phyloP scores from a whole-genome alignment of 2,329 filamentous ascomycete genomes.

The Colletotrichum sp. region DNA sequence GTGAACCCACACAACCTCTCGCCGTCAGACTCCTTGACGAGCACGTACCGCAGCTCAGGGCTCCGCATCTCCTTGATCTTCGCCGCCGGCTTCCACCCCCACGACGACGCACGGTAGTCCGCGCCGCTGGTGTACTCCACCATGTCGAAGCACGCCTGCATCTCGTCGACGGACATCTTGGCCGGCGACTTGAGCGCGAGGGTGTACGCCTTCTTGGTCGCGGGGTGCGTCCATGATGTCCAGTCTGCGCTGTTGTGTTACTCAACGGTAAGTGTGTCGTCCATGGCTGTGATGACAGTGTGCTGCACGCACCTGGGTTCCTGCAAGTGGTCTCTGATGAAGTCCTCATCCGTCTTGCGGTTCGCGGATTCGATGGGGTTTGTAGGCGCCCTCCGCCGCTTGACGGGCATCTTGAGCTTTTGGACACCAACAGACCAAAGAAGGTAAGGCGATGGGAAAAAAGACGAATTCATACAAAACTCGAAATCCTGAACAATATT shows the following conservation, averaged over 20 bases:
- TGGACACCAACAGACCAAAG: not conserved
- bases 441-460: no score
- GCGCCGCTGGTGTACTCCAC: constrained; percentile 67
- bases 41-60: constrained; percentile 70
- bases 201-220: constrained; percentile 42
- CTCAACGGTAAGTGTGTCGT: not conserved
- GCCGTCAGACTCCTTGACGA: constrained; percentile 50
- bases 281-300: not conserved
- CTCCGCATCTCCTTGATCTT: constrained; percentile 75
- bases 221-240: constrained; percentile 57
- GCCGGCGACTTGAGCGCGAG: constrained; percentile 48
- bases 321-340: constrained; percentile 51
- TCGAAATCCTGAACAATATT: not conserved
- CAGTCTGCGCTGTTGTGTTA: constrained; percentile 28
- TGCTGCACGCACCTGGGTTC: constrained; percentile 42
- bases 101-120: constrained; percentile 67
- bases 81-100: constrained; percentile 65
- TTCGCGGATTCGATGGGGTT: constrained; percentile 55
- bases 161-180: constrained; percentile 46
- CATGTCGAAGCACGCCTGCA: constrained; percentile 59
- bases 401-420: constrained; percentile 3
- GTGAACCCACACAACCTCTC: constrained; percentile 57
- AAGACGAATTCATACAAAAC: not conserved
- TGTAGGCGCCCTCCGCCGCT: constrained; percentile 23
- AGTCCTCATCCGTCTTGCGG: constrained; percentile 49